These are phyloP conservation scores for Mortierella sp. DNA, from an alignment of 371 early-diverging fungal genomes.

Conservation along the genomic window DNA sequence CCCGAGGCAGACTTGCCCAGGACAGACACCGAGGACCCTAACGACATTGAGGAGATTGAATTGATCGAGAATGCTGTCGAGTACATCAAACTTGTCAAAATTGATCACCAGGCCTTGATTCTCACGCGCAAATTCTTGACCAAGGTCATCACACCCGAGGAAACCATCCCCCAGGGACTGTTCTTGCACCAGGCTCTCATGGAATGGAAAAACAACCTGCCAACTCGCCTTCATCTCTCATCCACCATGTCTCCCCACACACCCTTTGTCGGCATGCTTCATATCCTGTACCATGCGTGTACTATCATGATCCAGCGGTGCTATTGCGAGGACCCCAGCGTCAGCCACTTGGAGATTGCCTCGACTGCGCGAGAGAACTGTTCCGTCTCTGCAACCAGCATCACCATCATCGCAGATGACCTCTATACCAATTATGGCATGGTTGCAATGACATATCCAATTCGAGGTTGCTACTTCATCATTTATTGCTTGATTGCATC, in stretches of 20 bases:
- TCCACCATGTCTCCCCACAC: slow-evolving; percentile 45
- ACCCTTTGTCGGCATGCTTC: slow-evolving; percentile 58
- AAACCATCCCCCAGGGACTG: slow-evolving; percentile 49
- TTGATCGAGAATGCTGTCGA: slow-evolving; percentile 44
- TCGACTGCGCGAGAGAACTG: slow-evolving; percentile 60
- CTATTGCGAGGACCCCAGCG: slow-evolving; percentile 54
- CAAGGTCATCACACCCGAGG: slow-evolving; percentile 49
- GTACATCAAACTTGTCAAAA: slow-evolving; percentile 54
- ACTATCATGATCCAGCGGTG: slow-evolving; percentile 67
- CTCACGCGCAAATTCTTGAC: slow-evolving; percentile 54
- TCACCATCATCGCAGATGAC: slow-evolving; percentile 61
- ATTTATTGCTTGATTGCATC: slow-evolving; percentile 56
- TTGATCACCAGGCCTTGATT: slow-evolving; percentile 48
- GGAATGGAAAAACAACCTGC: slow-evolving; percentile 50
- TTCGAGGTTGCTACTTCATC: slow-evolving; percentile 56
- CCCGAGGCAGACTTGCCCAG: slow-evolving; percentile 49
- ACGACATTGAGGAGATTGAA: slow-evolving; percentile 46
- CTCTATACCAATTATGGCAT: slow-evolving; percentile 53
- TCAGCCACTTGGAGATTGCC: slow-evolving; percentile 47
- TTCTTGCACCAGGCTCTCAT: slow-evolving; percentile 47
- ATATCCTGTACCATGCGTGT: slow-evolving; percentile 64
- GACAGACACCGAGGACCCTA: slow-evolving; percentile 47
- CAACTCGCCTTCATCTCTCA: slow-evolving; percentile 42
- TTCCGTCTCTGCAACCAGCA: slow-evolving; percentile 63
- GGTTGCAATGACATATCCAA: slow-evolving; percentile 50